phyloP scores from a whole-genome alignment of 2,329 filamentous ascomycete species.

The Peltaster fructicola region DNA sequence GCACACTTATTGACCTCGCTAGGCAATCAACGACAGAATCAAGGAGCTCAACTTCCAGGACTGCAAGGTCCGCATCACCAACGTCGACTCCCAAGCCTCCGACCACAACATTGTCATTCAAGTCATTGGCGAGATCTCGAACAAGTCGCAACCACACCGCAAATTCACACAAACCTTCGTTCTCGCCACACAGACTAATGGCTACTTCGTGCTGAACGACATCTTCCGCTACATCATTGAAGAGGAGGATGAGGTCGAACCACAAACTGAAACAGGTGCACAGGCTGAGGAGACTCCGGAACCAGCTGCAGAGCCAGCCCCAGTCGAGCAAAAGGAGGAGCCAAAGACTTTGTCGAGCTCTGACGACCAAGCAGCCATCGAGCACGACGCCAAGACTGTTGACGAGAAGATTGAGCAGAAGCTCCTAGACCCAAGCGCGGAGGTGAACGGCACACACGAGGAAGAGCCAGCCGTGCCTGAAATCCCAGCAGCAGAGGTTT shows the following conservation, averaged over 20 bases:
- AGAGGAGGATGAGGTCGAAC: constrained; percentile 50
- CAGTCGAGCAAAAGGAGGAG: constrained; percentile 19
- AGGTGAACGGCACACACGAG: constrained; percentile 23
- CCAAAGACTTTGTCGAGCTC: constrained; percentile 15
- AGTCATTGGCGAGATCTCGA: constrained; percentile 94
- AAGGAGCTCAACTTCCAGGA: constrained; percentile 86
- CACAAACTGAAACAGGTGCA: no score
- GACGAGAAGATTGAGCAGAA: constrained; percentile 63
- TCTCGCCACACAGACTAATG: constrained; percentile 84
- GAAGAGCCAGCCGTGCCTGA: constrained; percentile 19
- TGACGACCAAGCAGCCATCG: constrained; percentile 20
- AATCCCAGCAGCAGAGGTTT: constrained; percentile 12
- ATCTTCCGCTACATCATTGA: constrained; percentile 89
- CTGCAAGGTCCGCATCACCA: constrained; percentile 94
- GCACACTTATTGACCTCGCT: constrained; percentile 7
- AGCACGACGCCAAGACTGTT: constrained; percentile 34
- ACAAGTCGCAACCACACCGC: constrained; percentile 76
- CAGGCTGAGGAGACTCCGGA: constrained; percentile 18
- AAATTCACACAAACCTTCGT: constrained; percentile 98
- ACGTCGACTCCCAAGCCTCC: constrained; percentile 90
- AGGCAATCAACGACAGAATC: constrained; percentile 91
- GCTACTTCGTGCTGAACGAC: constrained; percentile 96
- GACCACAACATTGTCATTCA: constrained; percentile 90
- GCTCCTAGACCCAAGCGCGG: constrained; percentile 16
- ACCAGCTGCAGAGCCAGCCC: constrained; percentile 18